Evolutionary conservation across 495 filamentous ascomycete species (phyloP).

Genomic region (Beverwykella pulmonaria): DNA sequence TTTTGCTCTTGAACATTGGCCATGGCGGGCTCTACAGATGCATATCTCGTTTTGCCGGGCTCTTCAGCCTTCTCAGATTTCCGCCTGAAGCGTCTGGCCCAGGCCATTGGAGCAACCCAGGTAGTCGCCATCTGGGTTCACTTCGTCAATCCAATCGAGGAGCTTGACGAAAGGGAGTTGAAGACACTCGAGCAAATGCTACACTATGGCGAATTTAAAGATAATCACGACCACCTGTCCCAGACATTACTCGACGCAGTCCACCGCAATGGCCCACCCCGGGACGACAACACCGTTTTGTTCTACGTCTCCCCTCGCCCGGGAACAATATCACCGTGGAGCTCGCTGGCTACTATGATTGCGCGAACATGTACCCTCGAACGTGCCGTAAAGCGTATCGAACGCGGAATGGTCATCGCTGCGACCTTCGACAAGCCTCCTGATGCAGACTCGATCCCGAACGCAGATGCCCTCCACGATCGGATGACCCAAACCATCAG

Average conservation of each 20-base stretch:
- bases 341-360: slow-evolving; percentile 91
- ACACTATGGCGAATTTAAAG: slow-evolving; percentile 60
- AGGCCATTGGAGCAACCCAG: slow-evolving; percentile 54
- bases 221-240: slow-evolving; percentile 43
- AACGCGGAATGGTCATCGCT: slow-evolving; percentile 76
- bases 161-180: slow-evolving; percentile 46
- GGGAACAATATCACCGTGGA: slow-evolving; percentile 94
- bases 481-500: slow-evolving; percentile 88
- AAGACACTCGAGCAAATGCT: slow-evolving; percentile 62
- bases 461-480: slow-evolving; percentile 77
- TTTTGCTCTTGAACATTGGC: background rate
- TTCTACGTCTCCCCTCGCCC: slow-evolving; percentile 76
- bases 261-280: slow-evolving; percentile 44
- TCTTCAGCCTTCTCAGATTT: slow-evolving; percentile 48
- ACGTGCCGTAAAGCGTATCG: slow-evolving; percentile 74
- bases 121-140: slow-evolving; percentile 68
- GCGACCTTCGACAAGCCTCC: slow-evolving; percentile 60
- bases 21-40: slow-evolving; percentile 23
- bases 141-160: slow-evolving; percentile 53
- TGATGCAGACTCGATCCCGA: slow-evolving; percentile 56
- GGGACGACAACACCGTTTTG: slow-evolving; percentile 47
- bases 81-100: slow-evolving; percentile 44
- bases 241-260: slow-evolving; percentile 44
- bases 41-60: slow-evolving; percentile 43
- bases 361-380: slow-evolving; percentile 86